Evolutionary conservation across 2,329 filamentous ascomycete species (phyloP).

Genomic region (Fusarium sulawesiense): DNA sequence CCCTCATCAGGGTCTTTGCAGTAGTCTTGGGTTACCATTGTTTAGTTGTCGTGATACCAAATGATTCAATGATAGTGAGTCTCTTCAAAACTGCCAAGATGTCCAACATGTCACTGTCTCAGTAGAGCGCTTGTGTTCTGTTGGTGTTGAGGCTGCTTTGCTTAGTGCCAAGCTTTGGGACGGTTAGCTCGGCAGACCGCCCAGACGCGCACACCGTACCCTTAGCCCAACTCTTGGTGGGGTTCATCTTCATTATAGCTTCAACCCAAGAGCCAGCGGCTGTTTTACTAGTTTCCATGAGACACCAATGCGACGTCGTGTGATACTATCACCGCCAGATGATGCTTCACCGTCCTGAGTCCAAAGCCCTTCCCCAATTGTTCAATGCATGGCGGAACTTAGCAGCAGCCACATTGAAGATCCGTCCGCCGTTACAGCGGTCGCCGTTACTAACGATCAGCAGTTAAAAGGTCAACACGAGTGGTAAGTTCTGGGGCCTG

Average conservation of each 20-base stretch:
- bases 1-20: neutral
- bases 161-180: slow-evolving; percentile 12
- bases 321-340: neutral
- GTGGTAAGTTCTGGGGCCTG: no score
- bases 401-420: neutral
- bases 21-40: neutral
- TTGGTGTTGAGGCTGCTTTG: neutral
- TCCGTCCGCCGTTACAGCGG: neutral
- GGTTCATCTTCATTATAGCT: slow-evolving; percentile 2
- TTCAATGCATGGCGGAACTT: neutral
- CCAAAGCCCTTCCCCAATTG: neutral
- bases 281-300: neutral
- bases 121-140: neutral
- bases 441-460: neutral
- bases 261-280: neutral
- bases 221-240: neutral
- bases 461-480: neutral
- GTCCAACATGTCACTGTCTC: neutral
- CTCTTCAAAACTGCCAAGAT: neutral
- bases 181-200: slow-evolving; percentile 24
- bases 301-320: neutral
- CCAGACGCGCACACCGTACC: slow-evolving; percentile 8
- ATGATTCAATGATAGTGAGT: neutral
- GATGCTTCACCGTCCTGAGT: neutral
- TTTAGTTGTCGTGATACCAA: neutral